phyloP scores from a whole-genome alignment of 257 asterid genomes.

The Eustoma russellianum region DNA sequence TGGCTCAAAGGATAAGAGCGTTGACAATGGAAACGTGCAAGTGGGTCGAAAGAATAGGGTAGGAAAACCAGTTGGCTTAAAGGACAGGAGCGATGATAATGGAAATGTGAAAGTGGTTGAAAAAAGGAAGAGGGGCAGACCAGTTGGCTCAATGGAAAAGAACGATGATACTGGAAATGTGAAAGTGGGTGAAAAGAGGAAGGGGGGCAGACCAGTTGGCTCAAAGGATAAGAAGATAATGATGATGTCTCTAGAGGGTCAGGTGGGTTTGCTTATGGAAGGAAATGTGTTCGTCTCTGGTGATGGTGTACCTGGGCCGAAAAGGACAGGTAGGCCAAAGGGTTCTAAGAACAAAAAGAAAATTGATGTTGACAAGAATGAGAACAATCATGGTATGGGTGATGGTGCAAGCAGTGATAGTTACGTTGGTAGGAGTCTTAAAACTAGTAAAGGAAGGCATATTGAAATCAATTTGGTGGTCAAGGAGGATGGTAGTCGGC shows the following conservation, averaged over 20 bases:
- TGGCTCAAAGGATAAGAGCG: constrained; percentile 7
- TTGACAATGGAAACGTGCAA: background rate
- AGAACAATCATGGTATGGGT: background rate
- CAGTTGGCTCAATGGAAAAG: too few relatives aligned
- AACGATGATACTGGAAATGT: background rate
- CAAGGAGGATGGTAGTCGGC: constrained; percentile 4
- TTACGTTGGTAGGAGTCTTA: background rate
- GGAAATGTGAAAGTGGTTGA: background rate
- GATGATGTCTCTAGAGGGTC: too few relatives aligned
- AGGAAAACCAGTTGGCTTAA: constrained; percentile 4
- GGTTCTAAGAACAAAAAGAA: constrained; percentile 21
- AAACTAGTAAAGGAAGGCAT: background rate
- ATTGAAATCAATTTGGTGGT: too few relatives aligned
- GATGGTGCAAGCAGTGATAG: background rate
- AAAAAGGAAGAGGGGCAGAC: constrained; percentile 2
- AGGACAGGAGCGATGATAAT: constrained; percentile 1
- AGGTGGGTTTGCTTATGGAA: background rate
- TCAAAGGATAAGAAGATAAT: constrained; percentile 1
- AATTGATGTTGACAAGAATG: background rate
- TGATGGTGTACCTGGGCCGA: constrained; percentile 7
- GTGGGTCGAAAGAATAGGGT: background rate
- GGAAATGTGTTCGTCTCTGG: background rate
- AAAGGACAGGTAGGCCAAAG: constrained; percentile 27
- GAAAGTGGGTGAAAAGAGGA: background rate
- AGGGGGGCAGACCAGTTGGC: constrained; percentile 4